Evolutionary conservation across 2,329 filamentous ascomycete species (phyloP).

Genomic region (Monilinia fructicola): DNA sequence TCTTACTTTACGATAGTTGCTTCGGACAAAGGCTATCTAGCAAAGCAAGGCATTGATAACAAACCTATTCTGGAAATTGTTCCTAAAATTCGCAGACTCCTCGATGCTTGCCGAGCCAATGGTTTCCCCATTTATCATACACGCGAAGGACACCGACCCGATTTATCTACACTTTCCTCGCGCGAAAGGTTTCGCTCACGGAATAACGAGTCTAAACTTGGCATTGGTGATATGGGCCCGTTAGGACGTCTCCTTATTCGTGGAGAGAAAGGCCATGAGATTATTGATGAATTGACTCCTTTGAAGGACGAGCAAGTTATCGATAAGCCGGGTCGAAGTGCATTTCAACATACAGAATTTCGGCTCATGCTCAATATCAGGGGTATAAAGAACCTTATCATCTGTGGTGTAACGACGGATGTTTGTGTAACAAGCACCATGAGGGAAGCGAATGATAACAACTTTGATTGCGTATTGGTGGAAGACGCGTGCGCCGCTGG

Average conservation of each 20-base stretch:
- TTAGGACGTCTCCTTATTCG: constrained; percentile 58
- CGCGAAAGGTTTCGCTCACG: constrained; percentile 54
- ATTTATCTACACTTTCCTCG: constrained; percentile 55
- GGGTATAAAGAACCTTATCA: constrained; percentile 40
- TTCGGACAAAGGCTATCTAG: constrained; percentile 44
- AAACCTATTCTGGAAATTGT: constrained; percentile 46
- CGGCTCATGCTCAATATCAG: constrained; percentile 38
- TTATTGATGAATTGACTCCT: constrained; percentile 46
- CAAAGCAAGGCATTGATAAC: constrained; percentile 48
- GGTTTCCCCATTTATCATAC: constrained; percentile 50
- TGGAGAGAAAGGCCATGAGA: constrained; percentile 58
- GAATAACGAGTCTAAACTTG: constrained; percentile 51
- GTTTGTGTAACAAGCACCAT: constrained; percentile 42
- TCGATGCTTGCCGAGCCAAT: constrained; percentile 45
- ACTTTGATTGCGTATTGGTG: constrained; percentile 41
- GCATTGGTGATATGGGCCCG: constrained; percentile 53
- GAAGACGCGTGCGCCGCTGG: constrained; percentile 40
- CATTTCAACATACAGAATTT: constrained; percentile 45
- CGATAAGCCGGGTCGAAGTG: constrained; percentile 42
- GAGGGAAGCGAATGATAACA: constrained; percentile 42
- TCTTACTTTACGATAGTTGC: constrained; percentile 9
- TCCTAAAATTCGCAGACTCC: constrained; percentile 44
- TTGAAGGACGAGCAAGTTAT: constrained; percentile 37
- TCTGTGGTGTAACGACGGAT: constrained; percentile 43
- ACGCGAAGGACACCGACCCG: constrained; percentile 53